These are phyloP conservation scores for Blumeria hordei DNA, from an alignment of 2,329 filamentous ascomycete species.

Conservation along the genomic window DNA sequence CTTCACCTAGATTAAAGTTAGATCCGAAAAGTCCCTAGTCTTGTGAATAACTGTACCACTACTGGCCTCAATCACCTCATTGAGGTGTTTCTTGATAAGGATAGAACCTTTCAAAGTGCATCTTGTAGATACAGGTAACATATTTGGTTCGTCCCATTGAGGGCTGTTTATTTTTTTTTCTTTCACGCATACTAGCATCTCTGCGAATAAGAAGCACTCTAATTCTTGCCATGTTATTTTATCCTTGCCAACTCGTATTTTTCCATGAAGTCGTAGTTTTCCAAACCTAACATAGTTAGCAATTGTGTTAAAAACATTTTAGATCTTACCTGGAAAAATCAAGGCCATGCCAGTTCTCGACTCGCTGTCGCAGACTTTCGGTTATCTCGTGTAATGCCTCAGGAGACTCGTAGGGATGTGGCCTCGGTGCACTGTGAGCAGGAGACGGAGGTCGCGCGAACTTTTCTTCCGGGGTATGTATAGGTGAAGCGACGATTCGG, in stretches of 20 bases:
- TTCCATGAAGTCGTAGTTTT: conserved; percentile 71
- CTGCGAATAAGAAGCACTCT: conserved; percentile 87
- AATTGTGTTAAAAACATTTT: not conserved
- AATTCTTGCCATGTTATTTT: conserved; percentile 92
- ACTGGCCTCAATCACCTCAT: conserved; percentile 55
- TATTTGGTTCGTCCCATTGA: conserved; percentile 39
- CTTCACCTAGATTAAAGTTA: conserved; percentile 24
- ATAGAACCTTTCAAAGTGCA: conserved; percentile 95
- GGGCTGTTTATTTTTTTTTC: conserved; percentile 52
- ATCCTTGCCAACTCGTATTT: conserved; percentile 84
- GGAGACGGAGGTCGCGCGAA: conserved; percentile 35
- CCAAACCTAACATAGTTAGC: conserved; percentile 39
- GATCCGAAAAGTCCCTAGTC: not conserved
- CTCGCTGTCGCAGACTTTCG: conserved; percentile 59
- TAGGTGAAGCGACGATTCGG: conserved; percentile 24
- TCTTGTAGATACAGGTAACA: conserved; percentile 39
- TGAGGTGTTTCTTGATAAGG: conserved; percentile 91
- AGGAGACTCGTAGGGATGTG: conserved; percentile 48
- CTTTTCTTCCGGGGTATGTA: conserved; percentile 25
- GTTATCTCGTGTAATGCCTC: conserved; percentile 67
- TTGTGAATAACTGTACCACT: conserved; percentile 15
- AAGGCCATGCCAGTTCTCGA: conserved; percentile 95
- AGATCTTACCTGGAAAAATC: conserved; percentile 51
- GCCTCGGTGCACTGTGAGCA: conserved; percentile 23
- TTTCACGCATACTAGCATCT: conserved; percentile 99